Evolutionary conservation across 352 stramenopile genomes (phyloP), one percentile per base, ranked within the genome.

Genomic region (Salisapilia sapeloensis): DNA sequence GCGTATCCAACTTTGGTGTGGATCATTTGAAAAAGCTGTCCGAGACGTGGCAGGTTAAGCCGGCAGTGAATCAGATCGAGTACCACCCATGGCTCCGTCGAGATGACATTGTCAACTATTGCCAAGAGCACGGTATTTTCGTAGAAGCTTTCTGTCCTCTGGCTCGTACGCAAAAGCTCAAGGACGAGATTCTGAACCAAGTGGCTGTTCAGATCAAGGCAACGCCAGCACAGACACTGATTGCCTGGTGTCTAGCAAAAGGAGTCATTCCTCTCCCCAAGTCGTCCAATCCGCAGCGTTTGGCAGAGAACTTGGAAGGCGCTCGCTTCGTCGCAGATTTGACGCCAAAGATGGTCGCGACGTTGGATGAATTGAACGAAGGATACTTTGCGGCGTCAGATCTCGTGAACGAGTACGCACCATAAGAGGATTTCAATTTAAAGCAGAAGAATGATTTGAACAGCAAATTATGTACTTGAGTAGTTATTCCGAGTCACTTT

Each of bases 31-130:
- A 66, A 35, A 51, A 57, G 27, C 33, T 84, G 0, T 54, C 66
- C 38, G 30, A 50, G 24, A 38, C 56, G 14, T 37, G 37, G 11
- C n/a, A 22, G 10, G 42, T 42, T 9, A 53, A 44, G 10, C 50
- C 57, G 3, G 50, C 48, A 5, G 60, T 64, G 23, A 66, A 75
- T 46, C 56, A 75, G 19, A 58, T 93, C 15, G 60, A 83, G 35
- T 52, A 84, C 33, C 60, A 83, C 36, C 72, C 75, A 7, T 92
- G 69, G 49, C 42, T 79, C 1, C 60, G 60, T 14, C 63, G 71
- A 9, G 33, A 38, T 18, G 69, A 79, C 13, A 48, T 63, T 5
- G 53, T 83, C 10, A 49, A 60, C 22, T 93, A 69, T 44, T 74
- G 54, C 48, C 28, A 66, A 11, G 13, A 38, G 11, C 40, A 64